phyloP scores from a whole-genome alignment of 2,329 filamentous ascomycete species.

The Coniochaeta sp. region DNA sequence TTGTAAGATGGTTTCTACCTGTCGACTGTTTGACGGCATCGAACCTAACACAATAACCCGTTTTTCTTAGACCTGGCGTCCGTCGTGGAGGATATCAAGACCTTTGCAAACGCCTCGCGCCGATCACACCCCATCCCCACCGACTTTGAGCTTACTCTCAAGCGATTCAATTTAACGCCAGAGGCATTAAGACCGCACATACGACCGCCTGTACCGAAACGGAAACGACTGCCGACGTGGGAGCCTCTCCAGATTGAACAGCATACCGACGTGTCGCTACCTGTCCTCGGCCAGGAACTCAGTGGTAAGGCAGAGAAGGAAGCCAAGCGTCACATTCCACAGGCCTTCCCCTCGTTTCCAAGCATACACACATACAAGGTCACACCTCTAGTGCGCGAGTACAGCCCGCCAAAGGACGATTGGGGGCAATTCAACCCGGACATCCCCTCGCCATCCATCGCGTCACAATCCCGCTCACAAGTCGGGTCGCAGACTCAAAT shows the following conservation, averaged over 20 bases:
- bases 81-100: conserved; percentile 40
- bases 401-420: conserved; percentile 22
- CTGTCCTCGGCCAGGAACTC: conserved; percentile 44
- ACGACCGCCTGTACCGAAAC: conserved; percentile 39
- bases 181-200: conserved; percentile 48
- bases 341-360: conserved; percentile 52
- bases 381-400: conserved; percentile 38
- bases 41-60: neutral
- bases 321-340: conserved; percentile 47
- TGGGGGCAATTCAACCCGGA: conserved; percentile 11
- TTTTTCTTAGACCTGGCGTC: conserved; percentile 36
- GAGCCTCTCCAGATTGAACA: conserved; percentile 24
- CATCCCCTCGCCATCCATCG: conserved; percentile 8
- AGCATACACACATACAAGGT: conserved; percentile 58
- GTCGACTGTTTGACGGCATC: neutral
- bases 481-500: conserved; percentile 6
- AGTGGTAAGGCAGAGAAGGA: conserved; percentile 52
- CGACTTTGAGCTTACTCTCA: conserved; percentile 49
- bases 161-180: conserved; percentile 42
- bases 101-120: conserved; percentile 37
- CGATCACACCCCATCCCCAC: conserved; percentile 45
- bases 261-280: conserved; percentile 28
- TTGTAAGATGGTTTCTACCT: conserved; percentile 35
- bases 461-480: conserved; percentile 2
- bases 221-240: conserved; percentile 28